These are phyloP conservation scores for Heimioporus sp. DNA, from an alignment of 768 basidiomycete genomes.

Conservation along the genomic window DNA sequence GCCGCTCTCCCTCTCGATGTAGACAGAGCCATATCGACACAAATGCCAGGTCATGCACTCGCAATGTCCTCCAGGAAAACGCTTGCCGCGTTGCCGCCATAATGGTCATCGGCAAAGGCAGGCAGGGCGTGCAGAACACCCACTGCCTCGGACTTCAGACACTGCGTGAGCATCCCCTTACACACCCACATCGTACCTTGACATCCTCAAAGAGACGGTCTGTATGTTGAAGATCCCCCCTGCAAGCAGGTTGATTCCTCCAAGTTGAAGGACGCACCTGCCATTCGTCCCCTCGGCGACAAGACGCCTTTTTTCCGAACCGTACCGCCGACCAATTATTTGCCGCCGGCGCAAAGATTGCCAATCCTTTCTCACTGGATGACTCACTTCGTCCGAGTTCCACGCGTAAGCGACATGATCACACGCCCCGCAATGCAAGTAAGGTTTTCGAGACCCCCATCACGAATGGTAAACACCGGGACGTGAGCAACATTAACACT, in stretches of 20 bases:
- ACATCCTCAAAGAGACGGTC: slow-evolving; percentile 16
- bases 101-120: slow-evolving; percentile 48
- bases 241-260: slow-evolving; percentile 28
- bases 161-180: slow-evolving; percentile 20
- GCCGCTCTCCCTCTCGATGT: slow-evolving; percentile 25
- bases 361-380: slow-evolving; percentile 40
- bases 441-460: slow-evolving; percentile 65
- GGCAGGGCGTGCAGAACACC: slow-evolving; percentile 36
- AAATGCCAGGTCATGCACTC: slow-evolving; percentile 55
- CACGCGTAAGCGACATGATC: slow-evolving; percentile 58
- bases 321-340: slow-evolving; percentile 37
- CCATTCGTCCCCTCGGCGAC: slow-evolving; percentile 58
- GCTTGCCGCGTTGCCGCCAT: slow-evolving; percentile 37
- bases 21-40: slow-evolving; percentile 30
- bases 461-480: slow-evolving; percentile 70
- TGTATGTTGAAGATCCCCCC: slow-evolving; percentile 17
- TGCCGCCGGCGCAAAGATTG: slow-evolving; percentile 35
- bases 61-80: slow-evolving; percentile 49
- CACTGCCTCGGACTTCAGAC: no score
- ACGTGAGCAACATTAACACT: slow-evolving; percentile 59
- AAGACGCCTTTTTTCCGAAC: slow-evolving; percentile 76
- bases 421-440: slow-evolving; percentile 49
- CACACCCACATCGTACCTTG: background rate
- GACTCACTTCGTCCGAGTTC: slow-evolving; percentile 63
- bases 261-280: slow-evolving; percentile 22